Conservation (phyloP, 106 monocot genomes). For the Hemerocallis citrina region DNA sequence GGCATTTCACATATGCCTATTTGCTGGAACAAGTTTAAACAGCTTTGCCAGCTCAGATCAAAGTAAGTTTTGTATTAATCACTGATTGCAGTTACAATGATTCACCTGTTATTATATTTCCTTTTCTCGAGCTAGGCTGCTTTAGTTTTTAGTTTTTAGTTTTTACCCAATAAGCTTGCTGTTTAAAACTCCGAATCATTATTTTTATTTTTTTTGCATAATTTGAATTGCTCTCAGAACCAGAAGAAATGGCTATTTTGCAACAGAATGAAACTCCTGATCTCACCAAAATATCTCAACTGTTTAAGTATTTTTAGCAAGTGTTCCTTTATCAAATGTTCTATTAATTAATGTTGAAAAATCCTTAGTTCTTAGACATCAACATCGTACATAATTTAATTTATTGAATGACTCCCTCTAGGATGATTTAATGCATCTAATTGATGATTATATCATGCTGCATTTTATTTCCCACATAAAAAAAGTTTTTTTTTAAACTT, state of each 20-base stretch:
- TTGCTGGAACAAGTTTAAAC: slow-evolving; percentile 65
- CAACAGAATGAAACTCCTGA: slow-evolving; percentile 43
- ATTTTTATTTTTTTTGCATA: slow-evolving; percentile 31
- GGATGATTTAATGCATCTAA: neutral
- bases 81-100: too few species aligned
- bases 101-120: too few species aligned
- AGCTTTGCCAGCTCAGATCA: slow-evolving; percentile 34
- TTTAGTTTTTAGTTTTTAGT: too few species aligned
- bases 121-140: too few species aligned
- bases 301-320: slow-evolving; percentile 36
- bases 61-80: too few species aligned
- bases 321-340: neutral
- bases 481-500: neutral
- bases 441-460: neutral
- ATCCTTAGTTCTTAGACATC: neutral
- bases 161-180: too few species aligned
- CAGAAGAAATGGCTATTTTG: slow-evolving; percentile 73
- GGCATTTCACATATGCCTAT: slow-evolving; percentile 33
- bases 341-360: neutral
- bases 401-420: neutral
- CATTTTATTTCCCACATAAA: neutral
- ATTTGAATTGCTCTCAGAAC: slow-evolving; percentile 43
- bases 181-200: neutral
- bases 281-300: slow-evolving; percentile 73
- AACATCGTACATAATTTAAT: neutral